A percentile compares a stretch with the other conserved stretches of the same genome.
These are phyloP conservation scores for Miscanthus sacchariflorus DNA, from an alignment of 202 grass and related monocot species.

Conservation along the genomic window DNA sequence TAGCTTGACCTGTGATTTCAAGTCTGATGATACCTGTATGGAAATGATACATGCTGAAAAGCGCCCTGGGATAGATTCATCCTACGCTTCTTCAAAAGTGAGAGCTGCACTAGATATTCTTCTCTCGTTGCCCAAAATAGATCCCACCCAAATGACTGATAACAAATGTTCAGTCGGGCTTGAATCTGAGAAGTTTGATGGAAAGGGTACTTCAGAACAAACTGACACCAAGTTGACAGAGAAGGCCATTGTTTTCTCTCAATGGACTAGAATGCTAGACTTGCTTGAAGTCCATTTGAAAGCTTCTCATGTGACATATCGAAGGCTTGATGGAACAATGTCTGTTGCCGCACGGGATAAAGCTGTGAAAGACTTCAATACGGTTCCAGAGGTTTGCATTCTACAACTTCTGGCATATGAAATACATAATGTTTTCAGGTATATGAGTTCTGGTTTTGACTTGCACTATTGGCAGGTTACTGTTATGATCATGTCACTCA, in stretches of 20 bases:
- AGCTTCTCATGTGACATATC: conserved; percentile 77
- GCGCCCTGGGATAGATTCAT: conserved; percentile 53
- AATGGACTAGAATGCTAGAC: conserved; percentile 98
- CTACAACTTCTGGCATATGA: conserved; percentile 6
- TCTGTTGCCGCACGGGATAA: conserved; percentile 91
- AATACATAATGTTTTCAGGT: conserved; percentile 6
- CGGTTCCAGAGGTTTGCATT: conserved; percentile 80
- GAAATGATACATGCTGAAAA: conserved; percentile 59
- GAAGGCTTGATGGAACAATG: conserved; percentile 98
- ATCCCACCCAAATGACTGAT: conserved; percentile 39
- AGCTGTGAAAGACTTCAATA: conserved; percentile 98
- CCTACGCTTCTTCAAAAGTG: conserved; percentile 89
- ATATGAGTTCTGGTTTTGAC: conserved; percentile 32
- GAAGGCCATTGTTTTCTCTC: conserved; percentile 99
- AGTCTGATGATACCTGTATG: conserved; percentile 47
- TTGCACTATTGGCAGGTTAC: conserved; percentile 66
- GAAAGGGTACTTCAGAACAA: conserved; percentile 50
- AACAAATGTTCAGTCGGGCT: conserved; percentile 19
- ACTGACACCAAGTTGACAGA: conserved; percentile 63
- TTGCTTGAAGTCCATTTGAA: conserved; percentile 89
- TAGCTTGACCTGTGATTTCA: conserved; percentile 52
- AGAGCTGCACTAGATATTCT: conserved; percentile 83
- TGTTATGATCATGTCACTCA: conserved; percentile 99
- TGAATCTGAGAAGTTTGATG: conserved; percentile 39
- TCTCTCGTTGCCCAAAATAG: conserved; percentile 73